A percentile compares a stretch with the other conserved stretches of the same genome.
Evolutionary conservation across 257 asterid species (phyloP).

Genomic region (Marsdenia floribunda): DNA sequence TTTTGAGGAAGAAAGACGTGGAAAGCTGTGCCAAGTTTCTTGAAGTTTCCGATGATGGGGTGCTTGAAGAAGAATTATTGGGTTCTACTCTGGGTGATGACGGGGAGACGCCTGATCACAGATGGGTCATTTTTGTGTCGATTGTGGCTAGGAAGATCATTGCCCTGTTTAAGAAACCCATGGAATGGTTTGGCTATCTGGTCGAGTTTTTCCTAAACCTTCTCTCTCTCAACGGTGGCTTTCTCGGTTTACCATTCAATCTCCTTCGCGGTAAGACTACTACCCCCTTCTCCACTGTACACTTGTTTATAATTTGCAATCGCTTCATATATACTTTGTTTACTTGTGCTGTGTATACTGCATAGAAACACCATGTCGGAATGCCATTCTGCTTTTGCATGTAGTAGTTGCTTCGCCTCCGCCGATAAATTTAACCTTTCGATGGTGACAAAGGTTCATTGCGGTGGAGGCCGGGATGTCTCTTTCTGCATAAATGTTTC

Average conservation of each 20-base stretch:
- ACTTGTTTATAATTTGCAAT: no score
- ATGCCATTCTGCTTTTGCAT: neutral
- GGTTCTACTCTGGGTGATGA: slow-evolving; percentile 15
- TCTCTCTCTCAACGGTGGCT: slow-evolving; percentile 57
- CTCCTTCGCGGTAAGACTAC: slow-evolving; percentile 49
- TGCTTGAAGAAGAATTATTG: slow-evolving; percentile 13
- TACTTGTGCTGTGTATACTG: no score
- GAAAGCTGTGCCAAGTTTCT: slow-evolving; percentile 55
- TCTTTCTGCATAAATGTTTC: no score
- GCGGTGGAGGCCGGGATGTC: no score
- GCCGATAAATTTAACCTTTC: no score
- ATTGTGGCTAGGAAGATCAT: slow-evolving; percentile 57
- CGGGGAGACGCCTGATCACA: slow-evolving; percentile 36
- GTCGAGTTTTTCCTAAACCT: slow-evolving; percentile 74
- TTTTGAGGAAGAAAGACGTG: slow-evolving; percentile 36
- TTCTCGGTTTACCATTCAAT: slow-evolving; percentile 44
- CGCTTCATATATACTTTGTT: no score
- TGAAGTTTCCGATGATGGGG: slow-evolving; percentile 26
- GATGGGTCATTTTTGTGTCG: slow-evolving; percentile 81
- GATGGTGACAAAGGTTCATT: no score
- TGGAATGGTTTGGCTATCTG: slow-evolving; percentile 65
- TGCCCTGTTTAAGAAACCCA: slow-evolving; percentile 52
- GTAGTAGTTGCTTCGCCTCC: neutral
- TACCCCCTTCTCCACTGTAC: neutral
- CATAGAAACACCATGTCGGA: no score